Base-by-base conservation (phyloP, 345 rosid species). In the Gossypium sturtianum region DNA sequence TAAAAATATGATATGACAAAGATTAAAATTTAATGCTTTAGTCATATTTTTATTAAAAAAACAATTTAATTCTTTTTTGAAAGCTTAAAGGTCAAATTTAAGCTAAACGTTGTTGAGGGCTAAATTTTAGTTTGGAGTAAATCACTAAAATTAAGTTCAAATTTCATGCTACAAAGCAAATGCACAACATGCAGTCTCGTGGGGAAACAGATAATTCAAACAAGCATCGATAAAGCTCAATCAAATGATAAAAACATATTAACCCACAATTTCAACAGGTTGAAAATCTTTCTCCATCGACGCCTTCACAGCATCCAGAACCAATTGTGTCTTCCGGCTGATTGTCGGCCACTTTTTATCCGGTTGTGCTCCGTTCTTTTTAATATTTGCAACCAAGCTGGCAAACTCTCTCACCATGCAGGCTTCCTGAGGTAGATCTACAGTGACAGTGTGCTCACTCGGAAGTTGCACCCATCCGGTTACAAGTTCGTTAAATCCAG, bases 351-450 rank as follows among this genome's bases (percentile, higher is more conserved):
- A 92, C 80, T 79, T 85, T 48, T 70, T 77, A 66, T 92, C 94
- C 0, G 93, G 97, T 73, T 86, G 85, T 17, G 85, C 83, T 20
- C 97, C 93, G 17, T 77, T 79, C 17, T 71, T 66, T 64, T 90
- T 85, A 1, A 88, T 82, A 47, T 84, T 78, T 23, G 80, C 80
- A 2, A 89, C 97, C 83, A 91, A 77, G 72, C 81, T 62, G 11
- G 90, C 84, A 78, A 94, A 92, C 84, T 90, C 97, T 58, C 72
- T 85, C 75, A 94, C 94, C 98, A 92, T 89, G 75, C 84, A 77
- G 34, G 78, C 91, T 80, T 92, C 98, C 77, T 94, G 97, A 3
- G 98, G 91, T 66, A 92, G 72, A 72, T 86, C 85, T 20, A 76
- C 76, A 48, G 48, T 54, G 2, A 91, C 77, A 11, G 34, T 75